Percentiles rank a stretch among this genome's conserved stretches.
These are phyloP conservation scores for Elsinoe fawcettii DNA, from an alignment of 2,329 filamentous ascomycete genomes.

Conservation along the genomic window DNA sequence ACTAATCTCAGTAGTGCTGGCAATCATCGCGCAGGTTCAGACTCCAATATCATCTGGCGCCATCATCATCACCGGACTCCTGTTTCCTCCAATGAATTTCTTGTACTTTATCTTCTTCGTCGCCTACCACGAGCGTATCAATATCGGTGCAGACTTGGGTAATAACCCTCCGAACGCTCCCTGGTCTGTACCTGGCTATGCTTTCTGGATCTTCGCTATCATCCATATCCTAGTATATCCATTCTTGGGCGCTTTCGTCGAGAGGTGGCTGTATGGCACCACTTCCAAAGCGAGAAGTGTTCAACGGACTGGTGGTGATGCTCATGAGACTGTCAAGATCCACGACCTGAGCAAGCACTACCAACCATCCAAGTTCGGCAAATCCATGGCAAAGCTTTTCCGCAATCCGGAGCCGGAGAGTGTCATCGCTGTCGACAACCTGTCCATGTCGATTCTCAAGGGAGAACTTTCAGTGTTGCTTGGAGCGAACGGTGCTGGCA, in stretches of 20 bases:
- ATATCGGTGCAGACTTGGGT: constrained; percentile 53
- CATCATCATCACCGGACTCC: constrained; percentile 61
- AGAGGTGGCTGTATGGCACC: constrained; percentile 68
- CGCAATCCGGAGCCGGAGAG: constrained; percentile 48
- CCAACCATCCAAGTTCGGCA: constrained; percentile 52
- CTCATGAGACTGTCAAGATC: constrained; percentile 56
- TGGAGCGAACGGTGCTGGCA: constrained; percentile 84
- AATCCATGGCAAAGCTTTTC: constrained; percentile 39
- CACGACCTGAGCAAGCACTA: constrained; percentile 73
- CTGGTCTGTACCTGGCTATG: constrained; percentile 64
- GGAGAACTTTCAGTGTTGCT: constrained; percentile 82
- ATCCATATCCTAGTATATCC: constrained; percentile 74
- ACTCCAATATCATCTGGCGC: constrained; percentile 54
- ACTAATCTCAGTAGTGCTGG: constrained; percentile 65
- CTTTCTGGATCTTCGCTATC: constrained; percentile 68
- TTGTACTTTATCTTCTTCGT: constrained; percentile 74
- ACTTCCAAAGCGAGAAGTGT: constrained; percentile 48
- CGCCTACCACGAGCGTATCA: constrained; percentile 64
- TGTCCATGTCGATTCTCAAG: constrained; percentile 62
- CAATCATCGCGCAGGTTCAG: constrained; percentile 72
- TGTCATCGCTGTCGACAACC: constrained; percentile 69
- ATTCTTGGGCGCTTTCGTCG: constrained; percentile 64
- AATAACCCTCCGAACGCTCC: constrained; percentile 48
- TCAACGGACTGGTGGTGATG: constrained; percentile 21
- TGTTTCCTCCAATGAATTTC: constrained; percentile 85